phyloP scores from a whole-genome alignment of 2,329 filamentous ascomycete genomes.

The Penicillium olsonii region DNA sequence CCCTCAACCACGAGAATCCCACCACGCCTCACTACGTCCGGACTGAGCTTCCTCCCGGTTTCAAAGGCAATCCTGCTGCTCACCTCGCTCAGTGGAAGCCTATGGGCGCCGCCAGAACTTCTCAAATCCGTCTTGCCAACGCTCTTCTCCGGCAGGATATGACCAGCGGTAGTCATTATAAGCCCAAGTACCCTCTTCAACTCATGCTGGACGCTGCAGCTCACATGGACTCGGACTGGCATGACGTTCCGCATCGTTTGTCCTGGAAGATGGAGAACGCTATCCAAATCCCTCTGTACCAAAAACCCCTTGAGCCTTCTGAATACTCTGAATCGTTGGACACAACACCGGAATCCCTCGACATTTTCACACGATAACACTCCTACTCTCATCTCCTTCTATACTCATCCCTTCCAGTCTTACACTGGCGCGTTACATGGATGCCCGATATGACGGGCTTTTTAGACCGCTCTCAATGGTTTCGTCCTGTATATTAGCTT shows the following conservation, averaged over 20 bases:
- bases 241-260: conserved; percentile 22
- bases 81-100: conserved; percentile 25
- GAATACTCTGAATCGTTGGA: too few species aligned
- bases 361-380: not conserved
- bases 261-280: conserved; percentile 36
- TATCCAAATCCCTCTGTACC: conserved; percentile 35
- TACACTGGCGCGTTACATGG: conserved; percentile 21
- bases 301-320: too few species aligned
- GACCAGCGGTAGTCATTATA: conserved; percentile 21
- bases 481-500: conserved; percentile 13
- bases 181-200: conserved; percentile 25
- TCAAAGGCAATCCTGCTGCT: conserved; percentile 27
- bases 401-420: conserved; percentile 14
- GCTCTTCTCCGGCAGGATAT: conserved; percentile 34
- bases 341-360: too few species aligned
- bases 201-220: conserved; percentile 40
- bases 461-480: conserved; percentile 11
- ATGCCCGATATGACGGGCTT: conserved; percentile 12
- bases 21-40: too few species aligned
- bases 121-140: conserved; percentile 30
- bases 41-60: conserved; percentile 12
- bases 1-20: conserved; percentile 21
- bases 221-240: conserved; percentile 36
- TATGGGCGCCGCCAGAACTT: conserved; percentile 19
- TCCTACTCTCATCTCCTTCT: not conserved